phyloP scores from a whole-genome alignment of 768 basidiomycete species.

The Tricholoma furcatifolium region DNA sequence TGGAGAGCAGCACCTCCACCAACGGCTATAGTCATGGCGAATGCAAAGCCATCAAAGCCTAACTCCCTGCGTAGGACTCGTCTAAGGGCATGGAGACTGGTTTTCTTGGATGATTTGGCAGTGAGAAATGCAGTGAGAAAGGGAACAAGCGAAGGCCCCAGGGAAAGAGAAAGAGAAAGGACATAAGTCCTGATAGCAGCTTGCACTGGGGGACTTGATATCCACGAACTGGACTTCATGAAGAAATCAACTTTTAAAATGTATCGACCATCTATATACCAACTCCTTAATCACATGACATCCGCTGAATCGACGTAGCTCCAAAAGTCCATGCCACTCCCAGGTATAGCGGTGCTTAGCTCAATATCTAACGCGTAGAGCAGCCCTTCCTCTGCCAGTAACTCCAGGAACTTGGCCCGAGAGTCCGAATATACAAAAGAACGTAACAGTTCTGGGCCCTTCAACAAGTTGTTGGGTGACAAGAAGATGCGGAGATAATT shows the following conservation, averaged over 20 bases:
- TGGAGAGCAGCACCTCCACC: conserved; percentile 62
- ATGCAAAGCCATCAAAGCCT: conserved; percentile 64
- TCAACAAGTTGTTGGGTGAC: background rate
- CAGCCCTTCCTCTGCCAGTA: conserved; percentile 49
- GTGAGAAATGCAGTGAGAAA: conserved; percentile 38
- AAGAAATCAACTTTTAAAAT: no score
- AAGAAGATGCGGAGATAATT: background rate
- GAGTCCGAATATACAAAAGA: conserved; percentile 77
- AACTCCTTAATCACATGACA: conserved; percentile 2
- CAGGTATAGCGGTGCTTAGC: conserved; percentile 28
- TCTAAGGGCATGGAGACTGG: conserved; percentile 25
- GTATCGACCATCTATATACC: no score
- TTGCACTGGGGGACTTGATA: conserved; percentile 27
- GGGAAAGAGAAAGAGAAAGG: conserved; percentile 60
- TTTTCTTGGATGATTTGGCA: conserved; percentile 18
- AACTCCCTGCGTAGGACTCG: conserved; percentile 56
- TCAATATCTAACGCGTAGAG: conserved; percentile 33
- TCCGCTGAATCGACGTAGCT: conserved; percentile 43
- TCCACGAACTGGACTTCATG: conserved; percentile 18
- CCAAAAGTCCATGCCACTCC: conserved; percentile 61
- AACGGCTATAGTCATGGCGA: conserved; percentile 60
- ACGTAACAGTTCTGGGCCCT: conserved; percentile 58
- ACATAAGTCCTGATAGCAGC: conserved; percentile 67
- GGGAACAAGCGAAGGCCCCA: conserved; percentile 65
- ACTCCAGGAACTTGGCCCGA: conserved; percentile 59